Evolutionary conservation across 805 yeast species (phyloP).

Genomic region (Pichia nakasei): DNA sequence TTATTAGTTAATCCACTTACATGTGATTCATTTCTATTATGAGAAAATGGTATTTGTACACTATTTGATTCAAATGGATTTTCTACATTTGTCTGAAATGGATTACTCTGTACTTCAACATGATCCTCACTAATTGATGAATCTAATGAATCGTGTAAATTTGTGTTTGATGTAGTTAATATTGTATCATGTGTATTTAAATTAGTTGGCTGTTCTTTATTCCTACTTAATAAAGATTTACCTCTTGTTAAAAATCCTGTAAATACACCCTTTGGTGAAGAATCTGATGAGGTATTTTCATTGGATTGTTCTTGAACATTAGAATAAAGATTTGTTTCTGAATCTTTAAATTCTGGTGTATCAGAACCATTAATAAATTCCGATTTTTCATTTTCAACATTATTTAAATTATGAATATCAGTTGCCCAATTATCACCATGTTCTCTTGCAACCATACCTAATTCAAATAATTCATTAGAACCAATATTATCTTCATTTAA

Average conservation of each 20-base stretch:
- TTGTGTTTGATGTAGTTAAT: neutral
- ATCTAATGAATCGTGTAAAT: neutral
- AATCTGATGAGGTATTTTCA: neutral
- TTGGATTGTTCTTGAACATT: neutral
- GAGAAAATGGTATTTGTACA: neutral
- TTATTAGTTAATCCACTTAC: constrained; percentile 1
- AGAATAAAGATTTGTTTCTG: neutral
- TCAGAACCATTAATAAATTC: neutral
- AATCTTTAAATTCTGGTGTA: neutral
- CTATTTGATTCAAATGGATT: constrained; percentile 5
- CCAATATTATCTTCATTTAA: constrained; percentile 4
- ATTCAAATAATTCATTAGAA: constrained; percentile 50
- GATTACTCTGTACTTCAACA: neutral
- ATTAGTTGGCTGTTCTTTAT: constrained; percentile 3
- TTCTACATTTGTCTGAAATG: neutral
- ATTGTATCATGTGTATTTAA: too few relatives aligned
- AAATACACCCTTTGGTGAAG: constrained; percentile 19
- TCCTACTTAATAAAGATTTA: constrained; percentile 27
- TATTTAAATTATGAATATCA: constrained; percentile 46
- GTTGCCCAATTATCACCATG: constrained; percentile 69
- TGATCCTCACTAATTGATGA: neutral
- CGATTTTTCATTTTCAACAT: constrained; percentile 10
- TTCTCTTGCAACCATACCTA: constrained; percentile 77
- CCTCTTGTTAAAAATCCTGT: constrained; percentile 37
- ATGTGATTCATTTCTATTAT: constrained; percentile 3